These are phyloP conservation scores for Cercospora zeae-maydis DNA, from an alignment of 2,329 filamentous ascomycete genomes.

Conservation along the genomic window DNA sequence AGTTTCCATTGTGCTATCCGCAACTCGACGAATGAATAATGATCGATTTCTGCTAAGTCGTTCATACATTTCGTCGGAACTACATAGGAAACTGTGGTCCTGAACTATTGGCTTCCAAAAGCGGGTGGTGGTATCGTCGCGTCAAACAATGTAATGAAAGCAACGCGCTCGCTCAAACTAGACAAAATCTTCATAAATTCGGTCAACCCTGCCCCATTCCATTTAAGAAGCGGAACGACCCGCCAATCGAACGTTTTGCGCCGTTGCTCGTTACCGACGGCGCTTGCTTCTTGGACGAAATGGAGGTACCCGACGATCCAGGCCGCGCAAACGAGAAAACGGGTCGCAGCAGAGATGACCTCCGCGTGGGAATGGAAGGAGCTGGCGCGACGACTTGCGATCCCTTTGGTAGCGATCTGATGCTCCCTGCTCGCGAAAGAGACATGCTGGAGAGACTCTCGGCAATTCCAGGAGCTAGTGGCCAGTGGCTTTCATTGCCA, in stretches of 20 bases:
- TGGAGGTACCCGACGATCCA: not conserved
- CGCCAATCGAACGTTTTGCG: not conserved
- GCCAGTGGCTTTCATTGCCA: not conserved
- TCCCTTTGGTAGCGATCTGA: not conserved
- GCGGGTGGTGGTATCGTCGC: slow-evolving; percentile 1
- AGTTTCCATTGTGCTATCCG: too few relatives aligned
- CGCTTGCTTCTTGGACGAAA: not conserved
- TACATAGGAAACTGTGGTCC: not conserved
- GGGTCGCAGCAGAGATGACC: slow-evolving; percentile 3
- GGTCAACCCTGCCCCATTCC: not conserved
- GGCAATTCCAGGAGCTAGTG: not conserved
- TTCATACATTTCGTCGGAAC: not conserved
- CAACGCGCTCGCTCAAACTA: not conserved
- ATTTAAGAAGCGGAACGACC: not conserved
- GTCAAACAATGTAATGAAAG: not conserved
- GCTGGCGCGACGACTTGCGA: not conserved
- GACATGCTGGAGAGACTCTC: slow-evolving; percentile 5
- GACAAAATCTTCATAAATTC: not conserved
- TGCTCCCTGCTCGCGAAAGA: slow-evolving; percentile 1
- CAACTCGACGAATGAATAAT: too few relatives aligned
- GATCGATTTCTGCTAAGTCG: not conserved
- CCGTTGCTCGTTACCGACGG: not conserved
- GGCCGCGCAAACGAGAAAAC: not conserved
- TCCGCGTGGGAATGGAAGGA: not conserved
- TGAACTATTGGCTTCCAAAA: not conserved